Evolutionary conservation across 805 yeast genomes (phyloP).

Genomic region (Zygosaccharomyces kombuchaensis): DNA sequence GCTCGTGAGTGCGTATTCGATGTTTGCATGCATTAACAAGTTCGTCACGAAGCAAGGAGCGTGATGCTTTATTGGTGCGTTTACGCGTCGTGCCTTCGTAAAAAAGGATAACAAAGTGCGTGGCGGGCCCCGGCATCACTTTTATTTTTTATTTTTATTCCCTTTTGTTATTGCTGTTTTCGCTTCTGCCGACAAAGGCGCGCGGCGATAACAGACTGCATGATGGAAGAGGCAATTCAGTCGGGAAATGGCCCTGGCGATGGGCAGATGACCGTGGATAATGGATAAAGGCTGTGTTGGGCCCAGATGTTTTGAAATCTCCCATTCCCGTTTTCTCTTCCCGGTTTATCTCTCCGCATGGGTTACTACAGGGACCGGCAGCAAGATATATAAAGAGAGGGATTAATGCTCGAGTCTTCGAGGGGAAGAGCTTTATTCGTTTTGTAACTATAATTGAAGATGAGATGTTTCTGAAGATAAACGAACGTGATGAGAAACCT

Average conservation of each 20-base stretch:
- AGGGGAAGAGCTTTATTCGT: background rate
- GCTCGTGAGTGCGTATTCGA: background rate
- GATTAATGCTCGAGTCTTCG: background rate
- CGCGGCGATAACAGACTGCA: background rate
- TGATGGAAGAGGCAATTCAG: background rate
- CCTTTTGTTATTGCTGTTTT: background rate
- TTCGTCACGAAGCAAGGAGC: too few species aligned
- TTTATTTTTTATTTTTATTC: background rate
- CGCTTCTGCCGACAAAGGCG: background rate
- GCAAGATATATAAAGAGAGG: background rate
- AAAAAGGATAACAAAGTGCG: background rate
- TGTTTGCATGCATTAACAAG: background rate
- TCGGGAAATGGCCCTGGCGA: background rate
- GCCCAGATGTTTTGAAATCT: background rate
- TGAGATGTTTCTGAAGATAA: background rate
- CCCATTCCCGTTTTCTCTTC: background rate
- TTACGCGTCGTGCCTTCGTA: background rate
- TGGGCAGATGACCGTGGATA: background rate
- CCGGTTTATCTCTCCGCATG: background rate
- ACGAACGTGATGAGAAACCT: slow-evolving; percentile 9
- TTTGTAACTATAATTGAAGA: slow-evolving; percentile 4
- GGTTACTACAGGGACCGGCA: background rate
- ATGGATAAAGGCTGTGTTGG: background rate
- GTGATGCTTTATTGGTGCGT: too few species aligned
- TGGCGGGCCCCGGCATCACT: background rate